phyloP scores from a whole-genome alignment of 371 early-diverging fungal genomes.

The Mortierella sp. region DNA sequence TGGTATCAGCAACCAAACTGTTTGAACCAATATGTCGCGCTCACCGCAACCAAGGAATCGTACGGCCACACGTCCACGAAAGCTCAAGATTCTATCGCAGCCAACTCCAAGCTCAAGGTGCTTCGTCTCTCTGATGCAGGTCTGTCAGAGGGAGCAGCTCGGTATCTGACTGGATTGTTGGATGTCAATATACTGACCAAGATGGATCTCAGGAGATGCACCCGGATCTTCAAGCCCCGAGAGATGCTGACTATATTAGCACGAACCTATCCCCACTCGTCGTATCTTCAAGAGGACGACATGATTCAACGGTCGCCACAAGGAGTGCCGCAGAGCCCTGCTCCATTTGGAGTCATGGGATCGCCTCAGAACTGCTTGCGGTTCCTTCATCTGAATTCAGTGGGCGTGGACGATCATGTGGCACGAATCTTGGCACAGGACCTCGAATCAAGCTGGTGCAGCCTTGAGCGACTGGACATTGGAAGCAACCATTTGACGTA shows the following conservation, averaged over 20 bases:
- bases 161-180: slow-evolving; percentile 20
- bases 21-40: slow-evolving; percentile 7
- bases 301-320: slow-evolving; percentile 4
- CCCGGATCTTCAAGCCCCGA: slow-evolving; percentile 24
- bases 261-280: slow-evolving; percentile 16
- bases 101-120: slow-evolving; percentile 28
- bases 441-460: slow-evolving; percentile 11
- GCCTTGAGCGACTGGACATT: slow-evolving; percentile 29
- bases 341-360: slow-evolving; percentile 16
- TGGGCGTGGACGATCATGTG: slow-evolving; percentile 23
- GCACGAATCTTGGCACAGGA: slow-evolving; percentile 23
- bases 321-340: slow-evolving; percentile 4
- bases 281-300: slow-evolving; percentile 10
- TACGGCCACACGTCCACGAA: slow-evolving; percentile 6
- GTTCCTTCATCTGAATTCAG: slow-evolving; percentile 22
- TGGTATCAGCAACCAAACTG: slow-evolving; percentile 24
- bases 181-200: slow-evolving; percentile 28
- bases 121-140: slow-evolving; percentile 27
- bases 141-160: slow-evolving; percentile 25
- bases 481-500: slow-evolving; percentile 28
- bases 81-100: slow-evolving; percentile 20
- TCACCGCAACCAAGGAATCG: slow-evolving; percentile 29
- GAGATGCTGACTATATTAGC: slow-evolving; percentile 25
- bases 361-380: slow-evolving; percentile 19
- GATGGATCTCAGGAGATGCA: slow-evolving; percentile 27